A percentile compares a stretch with the other conserved stretches of the same genome.
Conservation (phyloP, 164 flowering plant species). For the Santalum album region DNA sequence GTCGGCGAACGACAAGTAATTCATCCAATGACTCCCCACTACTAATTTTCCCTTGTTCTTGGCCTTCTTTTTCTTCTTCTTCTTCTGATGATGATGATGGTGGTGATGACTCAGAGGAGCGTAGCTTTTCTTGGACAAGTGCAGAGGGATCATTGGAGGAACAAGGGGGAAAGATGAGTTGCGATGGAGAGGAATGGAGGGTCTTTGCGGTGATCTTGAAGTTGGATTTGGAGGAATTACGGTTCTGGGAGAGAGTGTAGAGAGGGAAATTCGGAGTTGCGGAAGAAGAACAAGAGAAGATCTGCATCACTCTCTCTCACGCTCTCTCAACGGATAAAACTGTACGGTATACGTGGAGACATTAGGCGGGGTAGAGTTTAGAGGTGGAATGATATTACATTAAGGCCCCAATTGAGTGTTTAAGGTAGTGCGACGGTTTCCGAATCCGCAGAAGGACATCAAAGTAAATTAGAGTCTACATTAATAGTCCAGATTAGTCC, state of each 20-base stretch:
- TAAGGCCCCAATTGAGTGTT: too few relatives aligned
- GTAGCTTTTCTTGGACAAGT: conserved; percentile 22
- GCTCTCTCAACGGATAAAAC: conserved; percentile 14
- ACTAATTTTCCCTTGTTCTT: neutral
- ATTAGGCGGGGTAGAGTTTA: conserved; percentile 12
- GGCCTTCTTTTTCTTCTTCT: conserved; percentile 7
- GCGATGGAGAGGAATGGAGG: conserved; percentile 11
- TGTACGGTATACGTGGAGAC: conserved; percentile 7
- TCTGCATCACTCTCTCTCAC: conserved; percentile 18
- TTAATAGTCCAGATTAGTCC: too few relatives aligned
- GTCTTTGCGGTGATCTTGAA: conserved; percentile 19
- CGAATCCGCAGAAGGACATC: too few relatives aligned
- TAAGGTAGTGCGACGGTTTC: too few relatives aligned
- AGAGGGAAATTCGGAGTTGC: conserved; percentile 27
- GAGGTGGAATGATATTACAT: neutral
- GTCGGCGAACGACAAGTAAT: conserved; percentile 54
- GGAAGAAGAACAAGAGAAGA: conserved; percentile 23
- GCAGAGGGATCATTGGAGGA: conserved; percentile 19
- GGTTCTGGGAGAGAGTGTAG: conserved; percentile 30
- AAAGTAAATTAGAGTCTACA: too few relatives aligned
- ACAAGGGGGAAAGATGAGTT: conserved; percentile 14
- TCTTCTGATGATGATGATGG: neutral
- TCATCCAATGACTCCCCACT: conserved; percentile 14
- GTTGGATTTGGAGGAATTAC: conserved; percentile 25
- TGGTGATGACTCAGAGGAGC: conserved; percentile 2